Base-by-base conservation (phyloP, 192 early-diverging fungal species). In the Pilobolus umbonatus region DNA sequence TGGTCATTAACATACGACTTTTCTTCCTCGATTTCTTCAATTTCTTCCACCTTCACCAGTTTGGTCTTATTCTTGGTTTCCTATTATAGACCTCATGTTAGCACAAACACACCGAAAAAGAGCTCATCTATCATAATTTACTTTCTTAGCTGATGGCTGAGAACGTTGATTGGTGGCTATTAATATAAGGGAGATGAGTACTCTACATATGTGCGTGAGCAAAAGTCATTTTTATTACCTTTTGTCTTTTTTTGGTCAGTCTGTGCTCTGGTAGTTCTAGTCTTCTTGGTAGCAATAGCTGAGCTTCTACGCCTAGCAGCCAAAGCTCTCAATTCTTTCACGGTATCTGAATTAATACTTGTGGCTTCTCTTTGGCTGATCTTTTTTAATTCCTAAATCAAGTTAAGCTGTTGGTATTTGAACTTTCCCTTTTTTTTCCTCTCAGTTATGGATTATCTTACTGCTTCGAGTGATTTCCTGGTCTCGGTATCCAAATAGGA, bases 221-320 rank as follows among this genome's bases (percentile, higher is more conserved):
- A n/a, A n/a, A n/a, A n/a, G n/a, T n/a, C n/a, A 19, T 54, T 54
- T 38, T 54, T 54, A 22, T 17, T 36, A 21, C 19, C 22, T 38
- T 21, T 34, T 10, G 74, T 31, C 80, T 74, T 21, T 57, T 60
- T 38, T 3, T 14, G 21, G n/a, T 9, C 19, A n/a, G 44, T n/a
- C 10, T 34, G 17, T 48, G 43, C 24, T 46, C 48, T 28, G n/a
- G 45, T n/a, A 21, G 29, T 45, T 25, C 34, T 48, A 1, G 14
- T 36, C 14, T 35, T 59, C n/a, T 45, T 58, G 8, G 57, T 46
- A 14, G 29, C 44, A 34, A 48, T 59, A 34, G 57, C 21, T 47
- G n/a, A n/a, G n/a, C n/a, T n/a, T n/a, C n/a, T n/a, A n/a, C n/a
- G n/a, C n/a, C 48, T 44, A 12, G 44, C 57, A 34, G 57, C 57